These are phyloP conservation scores for Plantago coronopus DNA, from an alignment of 305 asterid species.

Conservation along the genomic window DNA sequence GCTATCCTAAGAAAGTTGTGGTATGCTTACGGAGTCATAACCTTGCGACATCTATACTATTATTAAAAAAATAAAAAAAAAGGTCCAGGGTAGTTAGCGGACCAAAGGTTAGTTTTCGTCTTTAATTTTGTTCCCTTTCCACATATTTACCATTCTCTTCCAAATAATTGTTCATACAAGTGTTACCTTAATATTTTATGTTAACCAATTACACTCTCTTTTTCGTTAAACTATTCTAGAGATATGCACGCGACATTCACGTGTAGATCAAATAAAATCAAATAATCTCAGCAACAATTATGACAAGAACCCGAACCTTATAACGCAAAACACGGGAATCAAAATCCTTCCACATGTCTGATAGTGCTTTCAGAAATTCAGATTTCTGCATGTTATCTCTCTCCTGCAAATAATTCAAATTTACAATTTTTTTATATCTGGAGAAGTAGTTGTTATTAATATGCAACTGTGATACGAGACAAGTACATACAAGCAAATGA, in stretches of 20 bases:
- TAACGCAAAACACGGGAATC: slow-evolving; percentile 95
- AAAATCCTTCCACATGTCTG: slow-evolving; percentile 99
- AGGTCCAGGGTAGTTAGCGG: too few species aligned
- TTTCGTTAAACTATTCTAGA: too few species aligned
- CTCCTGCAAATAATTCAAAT: slow-evolving; percentile 57
- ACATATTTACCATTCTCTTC: too few species aligned
- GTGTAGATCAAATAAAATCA: slow-evolving; percentile 9
- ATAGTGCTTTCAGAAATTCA: slow-evolving; percentile 90
- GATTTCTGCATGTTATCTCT: slow-evolving; percentile 98
- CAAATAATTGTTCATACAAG: too few species aligned
- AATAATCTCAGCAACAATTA: slow-evolving; percentile 4
- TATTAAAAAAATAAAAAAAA: too few species aligned
- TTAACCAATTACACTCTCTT: too few species aligned
- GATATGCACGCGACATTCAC: too few species aligned
- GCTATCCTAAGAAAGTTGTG: slow-evolving; percentile 2
- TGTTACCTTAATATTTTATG: too few species aligned
- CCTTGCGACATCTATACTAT: neutral
- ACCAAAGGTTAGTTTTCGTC: too few species aligned
- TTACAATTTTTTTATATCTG: slow-evolving; percentile 10
- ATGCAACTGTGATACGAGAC: slow-evolving; percentile 26
- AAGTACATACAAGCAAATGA: slow-evolving; percentile 81
- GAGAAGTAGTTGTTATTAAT: slow-evolving; percentile 4
- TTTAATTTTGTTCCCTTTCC: too few species aligned
- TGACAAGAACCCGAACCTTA: slow-evolving; percentile 55
- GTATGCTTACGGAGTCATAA: too few species aligned